Conservation (phyloP, 306 rosid species). For the Myrica gale region DNA sequence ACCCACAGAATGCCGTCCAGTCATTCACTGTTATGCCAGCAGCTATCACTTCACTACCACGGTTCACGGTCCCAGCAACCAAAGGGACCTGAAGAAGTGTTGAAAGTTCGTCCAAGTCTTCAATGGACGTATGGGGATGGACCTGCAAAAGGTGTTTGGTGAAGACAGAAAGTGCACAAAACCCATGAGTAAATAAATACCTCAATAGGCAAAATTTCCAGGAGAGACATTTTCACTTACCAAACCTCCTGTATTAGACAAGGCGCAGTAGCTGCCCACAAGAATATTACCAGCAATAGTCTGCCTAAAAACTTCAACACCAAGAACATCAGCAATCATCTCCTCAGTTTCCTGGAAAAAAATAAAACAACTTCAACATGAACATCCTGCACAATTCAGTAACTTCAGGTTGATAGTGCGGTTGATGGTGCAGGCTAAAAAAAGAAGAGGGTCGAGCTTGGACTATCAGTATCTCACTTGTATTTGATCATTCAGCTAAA, state of each 20-base stretch:
- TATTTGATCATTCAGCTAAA: background rate
- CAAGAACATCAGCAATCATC: conserved; percentile 88
- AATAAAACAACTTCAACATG: conserved; percentile 22
- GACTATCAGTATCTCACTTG: background rate
- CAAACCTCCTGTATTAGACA: conserved; percentile 92
- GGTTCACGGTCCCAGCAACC: conserved; percentile 85
- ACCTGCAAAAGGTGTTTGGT: conserved; percentile 50
- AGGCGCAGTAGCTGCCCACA: conserved; percentile 84
- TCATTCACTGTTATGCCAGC: conserved; percentile 88
- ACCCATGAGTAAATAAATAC: background rate
- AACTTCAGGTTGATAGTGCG: conserved; percentile 8
- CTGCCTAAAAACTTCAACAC: conserved; percentile 96
- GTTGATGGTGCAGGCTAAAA: background rate
- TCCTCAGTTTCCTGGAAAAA: conserved; percentile 81
- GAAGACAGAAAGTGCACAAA: background rate
- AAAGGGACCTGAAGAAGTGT: conserved; percentile 95
- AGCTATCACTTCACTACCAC: conserved; percentile 85
- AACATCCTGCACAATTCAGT: conserved; percentile 6
- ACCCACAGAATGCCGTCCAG: conserved; percentile 94
- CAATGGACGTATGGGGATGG: conserved; percentile 89
- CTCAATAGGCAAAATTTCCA: background rate
- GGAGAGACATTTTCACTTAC: conserved; percentile 38
- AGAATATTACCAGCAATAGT: conserved; percentile 88
- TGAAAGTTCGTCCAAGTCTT: conserved; percentile 89
- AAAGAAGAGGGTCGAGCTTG: background rate